Conservation (phyloP, 495 filamentous ascomycete genomes). For the Penicillium canariense region DNA sequence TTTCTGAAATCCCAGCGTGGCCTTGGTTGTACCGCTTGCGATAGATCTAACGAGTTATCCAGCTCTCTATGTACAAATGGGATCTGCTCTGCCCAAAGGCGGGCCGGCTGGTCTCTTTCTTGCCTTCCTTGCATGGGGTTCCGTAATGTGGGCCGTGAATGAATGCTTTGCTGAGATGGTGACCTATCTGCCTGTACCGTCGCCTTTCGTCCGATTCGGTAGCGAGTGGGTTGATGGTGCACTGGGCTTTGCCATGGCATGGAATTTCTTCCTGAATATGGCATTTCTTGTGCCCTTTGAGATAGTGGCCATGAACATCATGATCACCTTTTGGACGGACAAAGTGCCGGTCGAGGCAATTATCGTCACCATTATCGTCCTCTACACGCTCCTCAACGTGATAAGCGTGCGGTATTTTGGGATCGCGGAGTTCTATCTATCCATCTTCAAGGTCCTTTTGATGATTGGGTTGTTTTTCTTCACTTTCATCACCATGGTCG, state of each 20-base stretch:
- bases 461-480: slow-evolving; percentile 53
- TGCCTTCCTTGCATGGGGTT: slow-evolving; percentile 54
- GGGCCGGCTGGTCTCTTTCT: slow-evolving; percentile 71
- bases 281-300: slow-evolving; percentile 68
- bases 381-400: slow-evolving; percentile 31
- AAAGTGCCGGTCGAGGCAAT: slow-evolving; percentile 55
- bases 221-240: slow-evolving; percentile 71
- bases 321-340: slow-evolving; percentile 67
- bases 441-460: slow-evolving; percentile 64
- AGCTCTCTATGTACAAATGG: slow-evolving; percentile 73
- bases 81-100: slow-evolving; percentile 60
- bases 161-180: slow-evolving; percentile 71
- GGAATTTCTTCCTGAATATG: slow-evolving; percentile 60
- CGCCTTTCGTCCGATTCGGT: slow-evolving; percentile 77
- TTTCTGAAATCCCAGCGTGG: not conserved
- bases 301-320: slow-evolving; percentile 64
- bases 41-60: not conserved
- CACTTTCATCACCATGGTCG: slow-evolving; percentile 59
- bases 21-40: not conserved
- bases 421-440: slow-evolving; percentile 65
- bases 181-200: slow-evolving; percentile 70
- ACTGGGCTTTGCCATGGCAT: slow-evolving; percentile 53
- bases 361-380: slow-evolving; percentile 48
- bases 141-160: slow-evolving; percentile 29
- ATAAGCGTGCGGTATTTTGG: slow-evolving; percentile 65